Evolutionary conservation across 108 stramenopile species (phyloP).

Genomic region (Chaetoceros muelleri): DNA sequence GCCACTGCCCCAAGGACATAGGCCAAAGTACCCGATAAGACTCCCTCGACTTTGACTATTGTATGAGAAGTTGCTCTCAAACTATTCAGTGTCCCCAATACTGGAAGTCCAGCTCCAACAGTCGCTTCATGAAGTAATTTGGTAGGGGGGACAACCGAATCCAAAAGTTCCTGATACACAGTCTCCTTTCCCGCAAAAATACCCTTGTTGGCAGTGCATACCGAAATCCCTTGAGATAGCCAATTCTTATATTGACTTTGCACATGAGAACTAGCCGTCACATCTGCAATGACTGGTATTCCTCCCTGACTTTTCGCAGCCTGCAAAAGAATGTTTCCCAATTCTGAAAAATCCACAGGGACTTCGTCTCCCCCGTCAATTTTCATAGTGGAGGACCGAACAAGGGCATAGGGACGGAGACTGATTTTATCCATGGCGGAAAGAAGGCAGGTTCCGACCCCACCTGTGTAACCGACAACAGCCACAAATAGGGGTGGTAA

Average conservation of each 20-base stretch:
- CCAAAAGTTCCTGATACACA: conserved; percentile 19
- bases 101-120: conserved; percentile 43
- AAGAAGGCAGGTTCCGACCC: conserved; percentile 30
- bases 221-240: conserved; percentile 19
- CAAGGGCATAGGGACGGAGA: conserved; percentile 26
- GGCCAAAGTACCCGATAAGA: conserved; percentile 39
- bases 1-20: conserved; percentile 37
- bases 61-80: conserved; percentile 31
- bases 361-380: conserved; percentile 9
- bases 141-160: conserved; percentile 1
- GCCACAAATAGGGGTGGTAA: conserved; percentile 12
- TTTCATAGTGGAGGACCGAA: conserved; percentile 30
- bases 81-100: conserved; percentile 26
- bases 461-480: conserved; percentile 34
- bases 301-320: conserved; percentile 1
- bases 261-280: conserved; percentile 18
- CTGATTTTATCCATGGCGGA: conserved; percentile 31
- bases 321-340: conserved; percentile 16
- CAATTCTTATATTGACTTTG: conserved; percentile 21
- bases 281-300: conserved; percentile 34
- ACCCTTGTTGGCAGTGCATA: conserved; percentile 34
- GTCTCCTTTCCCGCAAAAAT: conserved; percentile 28
- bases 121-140: conserved; percentile 34
- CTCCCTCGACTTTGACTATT: conserved; percentile 31
- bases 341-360: conserved; percentile 12